Conservation (phyloP, 768 basidiomycete genomes). For the Leccinum truebloodii region DNA sequence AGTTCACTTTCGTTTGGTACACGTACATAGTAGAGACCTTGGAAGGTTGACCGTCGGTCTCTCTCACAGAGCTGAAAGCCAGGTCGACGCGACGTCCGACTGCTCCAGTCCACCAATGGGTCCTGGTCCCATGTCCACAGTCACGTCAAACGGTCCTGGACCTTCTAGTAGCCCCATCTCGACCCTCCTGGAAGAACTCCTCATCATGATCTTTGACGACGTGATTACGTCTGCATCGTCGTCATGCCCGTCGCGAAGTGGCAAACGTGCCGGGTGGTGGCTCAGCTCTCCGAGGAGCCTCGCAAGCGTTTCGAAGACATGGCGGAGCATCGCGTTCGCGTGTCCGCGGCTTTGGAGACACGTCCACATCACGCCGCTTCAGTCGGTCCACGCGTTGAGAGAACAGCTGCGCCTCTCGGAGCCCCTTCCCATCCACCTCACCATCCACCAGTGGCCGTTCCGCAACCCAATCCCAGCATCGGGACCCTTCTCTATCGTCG, state of each 20-base stretch:
- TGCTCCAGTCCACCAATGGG: not conserved
- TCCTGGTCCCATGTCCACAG: too few relatives aligned
- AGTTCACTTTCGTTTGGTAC: constrained; percentile 2
- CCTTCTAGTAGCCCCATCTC: constrained; percentile 7
- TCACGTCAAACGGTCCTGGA: not conserved
- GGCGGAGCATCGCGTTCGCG: constrained; percentile 16
- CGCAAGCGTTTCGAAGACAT: constrained; percentile 17
- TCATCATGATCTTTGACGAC: constrained; percentile 22
- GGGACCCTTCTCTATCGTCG: constrained; percentile 14
- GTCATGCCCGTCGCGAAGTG: not conserved
- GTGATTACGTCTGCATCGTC: constrained; percentile 16
- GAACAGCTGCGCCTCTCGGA: constrained; percentile 22
- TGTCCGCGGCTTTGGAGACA: constrained; percentile 24
- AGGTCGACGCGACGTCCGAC: not conserved
- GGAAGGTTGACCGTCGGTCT: not conserved
- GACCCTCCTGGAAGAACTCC: constrained; percentile 20
- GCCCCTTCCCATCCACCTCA: constrained; percentile 14
- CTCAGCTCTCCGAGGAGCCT: constrained; percentile 15
- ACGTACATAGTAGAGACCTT: not conserved
- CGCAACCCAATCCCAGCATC: constrained; percentile 6
- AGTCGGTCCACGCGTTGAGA: constrained; percentile 9
- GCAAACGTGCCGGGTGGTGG: not conserved
- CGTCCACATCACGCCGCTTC: constrained; percentile 18
- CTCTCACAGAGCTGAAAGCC: not conserved
- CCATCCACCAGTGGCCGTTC: constrained; percentile 24